Evolutionary conservation across 2,329 filamentous ascomycete genomes (phyloP).

Genomic region (Exophiala sp.): DNA sequence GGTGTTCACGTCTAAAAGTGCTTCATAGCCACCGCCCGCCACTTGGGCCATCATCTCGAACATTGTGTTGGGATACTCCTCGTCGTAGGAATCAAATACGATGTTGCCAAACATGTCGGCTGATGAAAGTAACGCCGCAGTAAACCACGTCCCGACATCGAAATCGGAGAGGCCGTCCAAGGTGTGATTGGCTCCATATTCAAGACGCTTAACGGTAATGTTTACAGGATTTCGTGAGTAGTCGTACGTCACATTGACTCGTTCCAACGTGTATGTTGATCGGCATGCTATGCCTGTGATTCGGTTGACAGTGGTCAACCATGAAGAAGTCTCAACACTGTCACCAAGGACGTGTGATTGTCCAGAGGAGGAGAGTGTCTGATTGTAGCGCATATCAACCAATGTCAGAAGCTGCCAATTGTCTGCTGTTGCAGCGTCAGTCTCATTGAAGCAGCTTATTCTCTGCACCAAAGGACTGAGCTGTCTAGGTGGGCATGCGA

Average conservation of each 20-base stretch:
- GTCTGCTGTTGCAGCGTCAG: not conserved
- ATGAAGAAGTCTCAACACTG: not conserved
- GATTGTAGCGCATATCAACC: conserved; percentile 8
- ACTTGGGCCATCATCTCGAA: conserved; percentile 22
- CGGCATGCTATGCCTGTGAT: not conserved
- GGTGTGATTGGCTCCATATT: not conserved
- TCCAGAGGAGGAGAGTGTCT: not conserved
- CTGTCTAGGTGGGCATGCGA: conserved; percentile 14
- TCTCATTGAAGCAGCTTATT: conserved; percentile 8
- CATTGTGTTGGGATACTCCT: conserved; percentile 19
- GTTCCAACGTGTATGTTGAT: not conserved
- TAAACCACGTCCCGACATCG: not conserved
- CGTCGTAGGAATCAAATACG: not conserved
- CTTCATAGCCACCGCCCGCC: conserved; percentile 13
- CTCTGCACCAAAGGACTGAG: conserved; percentile 12
- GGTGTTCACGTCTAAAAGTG: conserved; percentile 5
- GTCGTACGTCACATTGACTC: conserved; percentile 4
- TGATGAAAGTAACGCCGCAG: not conserved
- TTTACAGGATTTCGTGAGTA: not conserved
- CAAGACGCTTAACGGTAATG: not conserved
- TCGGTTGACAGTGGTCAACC: not conserved
- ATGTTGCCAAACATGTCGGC: conserved; percentile 19
- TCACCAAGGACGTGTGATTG: not conserved
- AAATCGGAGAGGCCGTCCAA: not conserved
- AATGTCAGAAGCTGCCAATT: conserved; percentile 21